These are phyloP conservation scores for Entomortierella chlamydospora DNA, from an alignment of 192 early-diverging fungal genomes.

Conservation along the genomic window DNA sequence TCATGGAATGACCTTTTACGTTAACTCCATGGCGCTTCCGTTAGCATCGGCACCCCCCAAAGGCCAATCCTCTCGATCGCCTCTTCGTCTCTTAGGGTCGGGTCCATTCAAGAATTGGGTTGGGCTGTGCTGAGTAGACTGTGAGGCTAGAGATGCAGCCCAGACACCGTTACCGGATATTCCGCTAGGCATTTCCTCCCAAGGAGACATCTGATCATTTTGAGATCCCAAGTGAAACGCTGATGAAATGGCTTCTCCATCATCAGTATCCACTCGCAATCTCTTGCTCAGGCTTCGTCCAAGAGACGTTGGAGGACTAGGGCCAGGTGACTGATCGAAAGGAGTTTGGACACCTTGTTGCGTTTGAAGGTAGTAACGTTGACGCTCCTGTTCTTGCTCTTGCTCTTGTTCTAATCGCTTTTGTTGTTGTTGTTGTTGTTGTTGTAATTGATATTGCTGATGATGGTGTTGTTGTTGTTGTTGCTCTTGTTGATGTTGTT, in stretches of 20 bases:
- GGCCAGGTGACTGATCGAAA: neutral
- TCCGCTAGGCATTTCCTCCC: neutral
- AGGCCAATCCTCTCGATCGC: constrained; percentile 23
- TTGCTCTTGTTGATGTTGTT: neutral
- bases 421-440: constrained; percentile 21
- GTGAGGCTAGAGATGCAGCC: neutral
- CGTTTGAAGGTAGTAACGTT: neutral
- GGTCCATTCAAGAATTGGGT: constrained; percentile 6
- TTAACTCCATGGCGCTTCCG: constrained; percentile 40
- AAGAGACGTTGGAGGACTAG: neutral
- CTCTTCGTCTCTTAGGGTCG: constrained; percentile 22
- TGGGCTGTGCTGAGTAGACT: neutral
- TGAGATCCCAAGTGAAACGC: neutral
- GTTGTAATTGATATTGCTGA: constrained; percentile 9
- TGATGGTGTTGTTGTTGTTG: constrained; percentile 21
- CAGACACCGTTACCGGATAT: neutral
- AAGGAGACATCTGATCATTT: neutral
- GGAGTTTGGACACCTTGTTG: neutral
- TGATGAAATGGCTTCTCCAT: neutral
- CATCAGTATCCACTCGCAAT: constrained; percentile 15
- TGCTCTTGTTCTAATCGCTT: neutral
- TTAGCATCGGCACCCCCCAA: neutral
- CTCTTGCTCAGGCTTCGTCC: constrained; percentile 8
- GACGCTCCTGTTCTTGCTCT: neutral
- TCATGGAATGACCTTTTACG: neutral